These are phyloP conservation scores for Barnettozyma californica DNA, from an alignment of 805 yeast species.

Conservation along the genomic window DNA sequence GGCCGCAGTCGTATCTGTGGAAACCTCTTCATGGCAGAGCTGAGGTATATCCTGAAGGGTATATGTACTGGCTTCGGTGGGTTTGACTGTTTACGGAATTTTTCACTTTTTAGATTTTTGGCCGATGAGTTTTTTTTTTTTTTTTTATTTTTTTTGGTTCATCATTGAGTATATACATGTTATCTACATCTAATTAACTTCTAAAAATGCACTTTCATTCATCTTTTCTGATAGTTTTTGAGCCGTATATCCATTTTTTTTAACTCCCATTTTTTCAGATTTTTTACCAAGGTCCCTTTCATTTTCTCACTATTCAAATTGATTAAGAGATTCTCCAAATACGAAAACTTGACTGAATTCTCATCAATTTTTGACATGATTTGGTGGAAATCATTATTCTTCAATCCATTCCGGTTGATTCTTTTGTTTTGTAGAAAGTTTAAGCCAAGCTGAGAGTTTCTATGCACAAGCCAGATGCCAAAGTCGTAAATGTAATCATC, in stretches of 20 bases:
- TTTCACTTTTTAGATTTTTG: neutral
- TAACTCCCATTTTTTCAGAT: slow-evolving; percentile 7
- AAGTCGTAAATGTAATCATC: slow-evolving; percentile 6
- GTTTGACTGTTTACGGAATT: neutral
- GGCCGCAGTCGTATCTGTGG: neutral
- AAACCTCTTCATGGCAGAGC: neutral
- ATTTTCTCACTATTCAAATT: slow-evolving; percentile 8
- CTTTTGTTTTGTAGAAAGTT: slow-evolving; percentile 7
- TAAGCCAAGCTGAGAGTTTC: slow-evolving; percentile 5
- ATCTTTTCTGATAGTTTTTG: neutral
- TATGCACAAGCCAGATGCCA: slow-evolving; percentile 8
- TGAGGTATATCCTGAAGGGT: neutral
- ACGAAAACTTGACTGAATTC: slow-evolving; percentile 5
- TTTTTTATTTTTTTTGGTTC: neutral
- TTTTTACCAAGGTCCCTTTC: slow-evolving; percentile 4
- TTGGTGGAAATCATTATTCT: slow-evolving; percentile 3
- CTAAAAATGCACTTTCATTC: neutral
- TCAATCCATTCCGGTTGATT: neutral
- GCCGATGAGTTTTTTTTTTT: neutral
- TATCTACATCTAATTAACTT: neutral
- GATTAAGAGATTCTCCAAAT: slow-evolving; percentile 7
- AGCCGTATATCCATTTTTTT: slow-evolving; percentile 2
- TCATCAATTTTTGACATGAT: slow-evolving; percentile 9
- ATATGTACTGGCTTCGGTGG: too few relatives aligned
- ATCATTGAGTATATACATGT: too few relatives aligned